Evolutionary conservation across 73 alveolate species (phyloP).

Genomic region (Uronychia setigera): DNA sequence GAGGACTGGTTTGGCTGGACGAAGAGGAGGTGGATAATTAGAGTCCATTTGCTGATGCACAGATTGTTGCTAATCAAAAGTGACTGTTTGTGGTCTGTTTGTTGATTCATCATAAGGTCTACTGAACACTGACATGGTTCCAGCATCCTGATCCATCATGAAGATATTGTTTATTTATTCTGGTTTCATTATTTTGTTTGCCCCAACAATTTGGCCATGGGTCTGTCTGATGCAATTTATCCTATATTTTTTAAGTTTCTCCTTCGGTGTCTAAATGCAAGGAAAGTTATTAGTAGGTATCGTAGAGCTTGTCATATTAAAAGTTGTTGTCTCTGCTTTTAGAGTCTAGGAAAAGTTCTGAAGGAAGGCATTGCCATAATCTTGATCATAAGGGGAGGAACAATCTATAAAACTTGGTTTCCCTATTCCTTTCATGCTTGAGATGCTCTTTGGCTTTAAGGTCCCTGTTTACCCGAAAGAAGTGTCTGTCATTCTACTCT

Average conservation of each 20-base stretch:
- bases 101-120: background rate
- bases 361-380: background rate
- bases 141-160: background rate
- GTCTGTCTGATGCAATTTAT: background rate
- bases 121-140: background rate
- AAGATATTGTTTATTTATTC: background rate
- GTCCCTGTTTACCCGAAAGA: background rate
- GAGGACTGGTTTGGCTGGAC: slow-evolving; percentile 1
- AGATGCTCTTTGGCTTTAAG: background rate
- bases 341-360: background rate
- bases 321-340: background rate
- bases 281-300: background rate
- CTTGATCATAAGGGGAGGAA: background rate
- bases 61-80: background rate
- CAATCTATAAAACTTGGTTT: background rate
- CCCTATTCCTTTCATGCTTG: background rate
- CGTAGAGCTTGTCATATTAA: background rate
- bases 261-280: background rate
- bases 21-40: background rate
- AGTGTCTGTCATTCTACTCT: background rate
- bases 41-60: background rate
- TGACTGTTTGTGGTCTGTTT: background rate
- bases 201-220: background rate
- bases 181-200: background rate
- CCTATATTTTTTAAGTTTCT: background rate